Percentiles rank a stretch among this genome's conserved stretches.
phyloP scores from a whole-genome alignment of 495 filamentous ascomycete genomes.

The Aspergillus taichungensis region DNA sequence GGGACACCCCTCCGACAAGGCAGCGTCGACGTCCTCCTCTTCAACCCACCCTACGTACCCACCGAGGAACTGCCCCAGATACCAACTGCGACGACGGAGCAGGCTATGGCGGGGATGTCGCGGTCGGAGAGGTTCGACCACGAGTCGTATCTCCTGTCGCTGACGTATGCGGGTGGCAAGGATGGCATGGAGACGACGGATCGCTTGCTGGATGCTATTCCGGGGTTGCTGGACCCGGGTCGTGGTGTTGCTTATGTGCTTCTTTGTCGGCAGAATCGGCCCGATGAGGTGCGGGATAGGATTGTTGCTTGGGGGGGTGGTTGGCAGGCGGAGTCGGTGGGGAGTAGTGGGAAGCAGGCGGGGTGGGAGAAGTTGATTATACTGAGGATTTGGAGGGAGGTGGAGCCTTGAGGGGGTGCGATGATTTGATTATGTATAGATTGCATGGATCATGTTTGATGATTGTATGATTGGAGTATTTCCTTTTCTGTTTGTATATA shows the following conservation, averaged over 20 bases:
- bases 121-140: slow-evolving; percentile 45
- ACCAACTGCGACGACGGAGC: slow-evolving; percentile 21
- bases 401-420: background rate
- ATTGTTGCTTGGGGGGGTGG: slow-evolving; percentile 46
- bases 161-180: slow-evolving; percentile 79
- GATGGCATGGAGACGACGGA: slow-evolving; percentile 94
- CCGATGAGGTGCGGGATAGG: slow-evolving; percentile 60
- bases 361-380: slow-evolving; percentile 90
- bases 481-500: no score
- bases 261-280: slow-evolving; percentile 80
- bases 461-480: background rate
- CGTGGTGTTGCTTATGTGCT: slow-evolving; percentile 81
- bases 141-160: slow-evolving; percentile 71
- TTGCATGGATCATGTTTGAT: background rate
- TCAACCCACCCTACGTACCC: slow-evolving; percentile 96
- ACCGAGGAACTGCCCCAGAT: slow-evolving; percentile 58
- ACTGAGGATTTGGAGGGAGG: slow-evolving; percentile 61
- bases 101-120: slow-evolving; percentile 11
- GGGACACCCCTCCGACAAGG: slow-evolving; percentile 43
- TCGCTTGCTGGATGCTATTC: slow-evolving; percentile 59
- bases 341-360: slow-evolving; percentile 71
- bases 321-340: slow-evolving; percentile 75
- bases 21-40: slow-evolving; percentile 74
- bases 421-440: background rate
- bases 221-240: slow-evolving; percentile 45